A percentile compares a stretch with the other conserved stretches of the same genome.
Conservation (phyloP, 2,329 filamentous ascomycete species). For the Xylariaceae sp. region DNA sequence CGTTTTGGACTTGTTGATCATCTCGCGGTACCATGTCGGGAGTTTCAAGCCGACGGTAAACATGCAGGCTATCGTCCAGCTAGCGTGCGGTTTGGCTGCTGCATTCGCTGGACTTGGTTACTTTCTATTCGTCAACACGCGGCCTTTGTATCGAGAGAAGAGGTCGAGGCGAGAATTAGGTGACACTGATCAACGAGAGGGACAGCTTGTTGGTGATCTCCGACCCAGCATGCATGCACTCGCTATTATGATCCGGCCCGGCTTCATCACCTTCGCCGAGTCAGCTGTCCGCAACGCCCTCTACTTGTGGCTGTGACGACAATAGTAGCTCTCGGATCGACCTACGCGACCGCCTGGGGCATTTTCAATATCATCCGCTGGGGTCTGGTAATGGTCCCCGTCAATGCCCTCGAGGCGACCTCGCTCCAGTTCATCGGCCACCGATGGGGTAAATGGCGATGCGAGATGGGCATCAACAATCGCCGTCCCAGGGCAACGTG, state of each 20-base stretch:
- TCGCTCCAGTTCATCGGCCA: conserved; percentile 62
- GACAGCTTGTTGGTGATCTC: conserved; percentile 4
- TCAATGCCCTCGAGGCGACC: conserved; percentile 61
- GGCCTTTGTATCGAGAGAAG: conserved; percentile 13
- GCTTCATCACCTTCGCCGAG: conserved; percentile 55
- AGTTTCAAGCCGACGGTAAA: conserved; percentile 51
- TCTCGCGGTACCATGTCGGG: conserved; percentile 60
- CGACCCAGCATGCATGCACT: conserved; percentile 41
- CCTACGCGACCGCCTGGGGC: conserved; percentile 68
- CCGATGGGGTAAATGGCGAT: conserved; percentile 51
- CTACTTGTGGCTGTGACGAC: conserved; percentile 66
- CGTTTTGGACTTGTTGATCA: conserved; percentile 58
- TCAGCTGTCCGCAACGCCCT: conserved; percentile 63
- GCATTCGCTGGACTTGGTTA: conserved; percentile 53
- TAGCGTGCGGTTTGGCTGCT: conserved; percentile 54
- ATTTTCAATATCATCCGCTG: conserved; percentile 70
- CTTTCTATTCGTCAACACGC: conserved; percentile 45
- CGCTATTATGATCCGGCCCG: conserved; percentile 49
- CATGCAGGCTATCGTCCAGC: conserved; percentile 57
- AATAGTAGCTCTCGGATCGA: conserved; percentile 56
- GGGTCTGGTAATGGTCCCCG: conserved; percentile 70
- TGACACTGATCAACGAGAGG: conserved; percentile 11
- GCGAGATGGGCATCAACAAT: conserved; percentile 14
- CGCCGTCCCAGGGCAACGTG: conserved; percentile 12
- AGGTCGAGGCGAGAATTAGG: conserved; percentile 1